phyloP scores from a whole-genome alignment of 768 basidiomycete genomes.

The Trametes coccinea region DNA sequence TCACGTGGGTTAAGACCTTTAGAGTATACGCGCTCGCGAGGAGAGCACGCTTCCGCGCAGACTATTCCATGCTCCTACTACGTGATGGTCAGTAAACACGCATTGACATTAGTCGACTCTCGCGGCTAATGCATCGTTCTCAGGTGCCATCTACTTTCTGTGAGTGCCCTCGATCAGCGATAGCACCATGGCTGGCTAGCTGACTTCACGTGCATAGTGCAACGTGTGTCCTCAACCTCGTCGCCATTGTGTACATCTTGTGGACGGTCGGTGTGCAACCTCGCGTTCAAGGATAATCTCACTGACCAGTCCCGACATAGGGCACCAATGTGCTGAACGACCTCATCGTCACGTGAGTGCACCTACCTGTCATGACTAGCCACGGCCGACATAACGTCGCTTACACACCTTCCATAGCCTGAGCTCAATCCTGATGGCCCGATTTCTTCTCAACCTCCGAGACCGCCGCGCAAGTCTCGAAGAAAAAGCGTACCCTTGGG shows the following conservation, averaged over 20 bases:
- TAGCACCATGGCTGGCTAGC: not conserved
- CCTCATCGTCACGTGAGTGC: constrained; percentile 14
- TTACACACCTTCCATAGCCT: not conserved
- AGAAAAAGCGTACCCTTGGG: not conserved
- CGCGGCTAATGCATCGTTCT: not conserved
- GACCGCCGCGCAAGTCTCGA: constrained; percentile 10
- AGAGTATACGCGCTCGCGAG: constrained; percentile 6
- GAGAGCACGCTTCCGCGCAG: not conserved
- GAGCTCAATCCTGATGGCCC: constrained; percentile 20
- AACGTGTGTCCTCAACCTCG: constrained; percentile 8
- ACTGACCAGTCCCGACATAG: not conserved
- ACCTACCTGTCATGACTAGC: no score
- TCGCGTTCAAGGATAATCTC: no score
- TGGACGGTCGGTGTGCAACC: not conserved
- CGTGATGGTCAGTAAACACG: constrained; percentile 10
- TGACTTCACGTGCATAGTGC: not conserved
- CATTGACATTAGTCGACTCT: not conserved
- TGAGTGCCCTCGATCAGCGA: not conserved
- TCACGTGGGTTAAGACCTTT: constrained; percentile 22
- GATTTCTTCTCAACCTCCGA: constrained; percentile 22
- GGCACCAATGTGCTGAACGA: constrained; percentile 18
- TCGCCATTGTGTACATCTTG: constrained; percentile 12
- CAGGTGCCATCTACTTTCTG: constrained; percentile 19
- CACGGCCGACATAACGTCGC: not conserved
- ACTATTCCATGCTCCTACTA: constrained; percentile 8